Conservation (phyloP, 176 grass and related monocot species). For the Dactylis glomerata region DNA sequence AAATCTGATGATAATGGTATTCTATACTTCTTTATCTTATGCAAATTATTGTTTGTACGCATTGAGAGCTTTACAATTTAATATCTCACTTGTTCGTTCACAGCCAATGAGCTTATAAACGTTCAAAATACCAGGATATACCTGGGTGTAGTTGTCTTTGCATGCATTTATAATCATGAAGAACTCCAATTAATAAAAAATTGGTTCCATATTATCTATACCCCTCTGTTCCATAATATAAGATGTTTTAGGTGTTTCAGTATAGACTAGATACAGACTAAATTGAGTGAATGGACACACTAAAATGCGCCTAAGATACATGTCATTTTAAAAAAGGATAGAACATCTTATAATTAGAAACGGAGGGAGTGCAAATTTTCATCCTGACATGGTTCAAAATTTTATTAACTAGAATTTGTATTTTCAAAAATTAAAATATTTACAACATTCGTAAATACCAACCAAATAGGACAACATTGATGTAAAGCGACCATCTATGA, state of each 20-base stretch:
- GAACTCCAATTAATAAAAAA: not conserved
- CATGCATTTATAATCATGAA: not conserved
- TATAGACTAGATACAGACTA: too few species aligned
- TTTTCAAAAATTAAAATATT: not conserved
- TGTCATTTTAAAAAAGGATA: too few species aligned
- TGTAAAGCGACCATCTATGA: not conserved
- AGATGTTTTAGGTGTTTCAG: too few species aligned
- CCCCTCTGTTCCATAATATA: too few species aligned
- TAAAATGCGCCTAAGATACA: too few species aligned
- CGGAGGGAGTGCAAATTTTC: too few species aligned
- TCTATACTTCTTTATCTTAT: not conserved
- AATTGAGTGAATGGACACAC: too few species aligned
- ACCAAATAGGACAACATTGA: not conserved
- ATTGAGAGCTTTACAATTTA: not conserved
- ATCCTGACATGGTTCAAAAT: not conserved
- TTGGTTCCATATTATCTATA: not conserved
- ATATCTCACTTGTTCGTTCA: not conserved
- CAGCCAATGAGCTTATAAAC: not conserved
- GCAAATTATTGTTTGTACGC: not conserved
- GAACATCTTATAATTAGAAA: too few species aligned
- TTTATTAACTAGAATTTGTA: not conserved
- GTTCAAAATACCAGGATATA: not conserved
- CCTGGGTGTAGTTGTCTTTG: not conserved
- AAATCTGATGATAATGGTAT: not conserved
- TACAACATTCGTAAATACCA: not conserved